Evolutionary conservation across 176 grass and related monocot species (phyloP), one percentile per base, ranked within the genome.

Genomic region (Ananas comosus): DNA sequence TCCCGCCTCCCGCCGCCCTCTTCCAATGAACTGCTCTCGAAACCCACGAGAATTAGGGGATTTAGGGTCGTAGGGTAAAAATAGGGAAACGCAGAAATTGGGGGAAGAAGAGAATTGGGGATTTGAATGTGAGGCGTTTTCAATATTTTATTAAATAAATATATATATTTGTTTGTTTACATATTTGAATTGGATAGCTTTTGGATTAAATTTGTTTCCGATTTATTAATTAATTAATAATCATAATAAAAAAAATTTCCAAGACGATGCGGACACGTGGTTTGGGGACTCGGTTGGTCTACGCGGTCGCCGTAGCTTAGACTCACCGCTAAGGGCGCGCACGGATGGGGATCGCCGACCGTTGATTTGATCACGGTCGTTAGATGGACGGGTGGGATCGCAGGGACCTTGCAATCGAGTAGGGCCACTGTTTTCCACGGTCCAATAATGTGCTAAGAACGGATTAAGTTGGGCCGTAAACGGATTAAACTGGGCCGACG

Each of bases 41-140:
- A 42, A 42, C 33, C 33, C 33, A 42, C 33, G 33, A 4, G 33
- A 42, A 68, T 53, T 53, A n/a, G n/a, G 65, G 24, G 29, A 75
- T 84, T 75, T 80, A 84, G 57, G 73, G 74, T 57, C 12, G 21
- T n/a, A n/a, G n/a, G n/a, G n/a, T n/a, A n/a, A 42, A 42, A 42
- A 42, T 42, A 42, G 33, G 33, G 33, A 42, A 42, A 42, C 4
- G 7, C 4, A 42, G 1, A 4, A 42, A 4, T 42, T 4, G n/a
- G n/a, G n/a, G 33, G 33, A 42, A 42, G 33, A 42, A 4, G 33
- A 42, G 33, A 42, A 86, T n/a, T 67, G 70, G 69, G 74, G 75
- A 71, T 49, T 74, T 59, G 69, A 70, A n/a, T n/a, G n/a, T n/a
- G 74, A 18, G 68, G n/a, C 69, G 68, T 49, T 50, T 68, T 67